These are phyloP conservation scores for Clarireedia paspali DNA, from an alignment of 2,329 filamentous ascomycete species.

Conservation along the genomic window DNA sequence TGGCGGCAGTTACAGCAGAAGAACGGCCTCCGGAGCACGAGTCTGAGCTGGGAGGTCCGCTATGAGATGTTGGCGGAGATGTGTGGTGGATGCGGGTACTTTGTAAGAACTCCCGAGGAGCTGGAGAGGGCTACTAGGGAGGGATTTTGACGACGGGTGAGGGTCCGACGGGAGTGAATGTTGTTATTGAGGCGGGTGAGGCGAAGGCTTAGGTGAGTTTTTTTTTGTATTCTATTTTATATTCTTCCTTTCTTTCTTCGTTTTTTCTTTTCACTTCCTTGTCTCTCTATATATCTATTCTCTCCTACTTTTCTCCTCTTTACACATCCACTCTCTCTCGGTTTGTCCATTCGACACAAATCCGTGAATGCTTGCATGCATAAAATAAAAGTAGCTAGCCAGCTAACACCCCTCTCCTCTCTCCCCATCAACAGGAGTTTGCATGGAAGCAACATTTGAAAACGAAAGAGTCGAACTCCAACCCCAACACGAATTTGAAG, in stretches of 20 bases:
- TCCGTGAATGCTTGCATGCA: no score
- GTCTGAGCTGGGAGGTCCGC: slow-evolving; percentile 44
- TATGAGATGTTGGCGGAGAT: slow-evolving; percentile 49
- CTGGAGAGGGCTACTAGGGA: slow-evolving; percentile 41
- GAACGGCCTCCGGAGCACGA: slow-evolving; percentile 39
- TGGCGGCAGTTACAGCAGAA: slow-evolving; percentile 37
- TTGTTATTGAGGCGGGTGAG: slow-evolving; percentile 45
- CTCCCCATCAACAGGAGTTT: slow-evolving; percentile 19
- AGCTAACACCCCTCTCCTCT: not conserved
- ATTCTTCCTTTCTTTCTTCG: no score
- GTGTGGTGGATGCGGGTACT: slow-evolving; percentile 45
- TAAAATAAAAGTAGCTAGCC: no score
- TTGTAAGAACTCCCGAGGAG: slow-evolving; percentile 44
- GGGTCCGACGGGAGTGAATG: slow-evolving; percentile 45
- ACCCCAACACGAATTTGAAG: no score
- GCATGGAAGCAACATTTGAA: slow-evolving; percentile 27
- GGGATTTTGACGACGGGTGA: slow-evolving; percentile 36
- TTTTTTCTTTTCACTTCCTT: no score
- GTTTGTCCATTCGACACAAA: no score
- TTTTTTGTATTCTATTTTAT: not conserved
- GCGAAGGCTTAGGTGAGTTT: slow-evolving; percentile 33
- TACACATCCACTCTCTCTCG: no score
- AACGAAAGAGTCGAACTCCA: slow-evolving; percentile 9
- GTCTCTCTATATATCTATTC: no score
- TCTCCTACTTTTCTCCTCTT: no score